phyloP scores from a whole-genome alignment of 2,329 filamentous ascomycete species.

The Penicillium thymicola region DNA sequence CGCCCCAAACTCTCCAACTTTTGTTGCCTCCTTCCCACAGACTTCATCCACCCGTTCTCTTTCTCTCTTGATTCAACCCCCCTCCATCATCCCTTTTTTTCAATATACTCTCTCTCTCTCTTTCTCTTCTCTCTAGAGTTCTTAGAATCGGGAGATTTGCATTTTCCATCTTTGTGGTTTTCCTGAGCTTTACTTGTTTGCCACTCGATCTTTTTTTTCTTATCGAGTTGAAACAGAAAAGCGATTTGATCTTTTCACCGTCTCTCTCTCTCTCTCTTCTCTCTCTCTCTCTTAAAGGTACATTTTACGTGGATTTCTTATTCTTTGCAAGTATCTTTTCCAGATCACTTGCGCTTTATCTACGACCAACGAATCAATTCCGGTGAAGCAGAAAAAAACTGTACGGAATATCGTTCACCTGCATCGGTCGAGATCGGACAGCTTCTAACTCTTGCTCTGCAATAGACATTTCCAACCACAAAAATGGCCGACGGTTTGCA shows the following conservation, averaged over 20 bases:
- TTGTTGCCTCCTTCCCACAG: conserved; percentile 29
- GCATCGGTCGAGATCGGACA: not conserved
- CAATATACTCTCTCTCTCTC: conserved; percentile 24
- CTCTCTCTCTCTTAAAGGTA: conserved; percentile 9
- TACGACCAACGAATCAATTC: conserved; percentile 6
- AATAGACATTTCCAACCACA: conserved; percentile 21
- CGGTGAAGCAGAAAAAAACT: conserved; percentile 15
- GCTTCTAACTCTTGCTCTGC: conserved; percentile 11
- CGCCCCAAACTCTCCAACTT: conserved; percentile 15
- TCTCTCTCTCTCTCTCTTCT: conserved; percentile 19
- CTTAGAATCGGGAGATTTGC: conserved; percentile 32
- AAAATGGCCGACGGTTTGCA: conserved; percentile 43
- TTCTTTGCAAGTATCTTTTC: conserved; percentile 10
- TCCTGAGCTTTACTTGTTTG: conserved; percentile 20
- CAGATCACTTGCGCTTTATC: conserved; percentile 12
- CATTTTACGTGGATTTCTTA: conserved; percentile 9
- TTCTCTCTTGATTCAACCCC: conserved; percentile 18
- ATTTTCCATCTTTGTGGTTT: conserved; percentile 23
- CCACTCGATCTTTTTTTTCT: conserved; percentile 23
- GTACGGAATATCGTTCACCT: conserved; percentile 11
- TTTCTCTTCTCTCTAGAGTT: conserved; percentile 28
- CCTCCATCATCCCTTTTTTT: conserved; percentile 25
- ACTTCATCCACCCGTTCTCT: conserved; percentile 19
- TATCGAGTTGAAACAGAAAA: conserved; percentile 23
- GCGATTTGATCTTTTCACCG: conserved; percentile 17